These are phyloP conservation scores for Vachellia pachyceras DNA, from an alignment of 306 rosid genomes.

Conservation along the genomic window DNA sequence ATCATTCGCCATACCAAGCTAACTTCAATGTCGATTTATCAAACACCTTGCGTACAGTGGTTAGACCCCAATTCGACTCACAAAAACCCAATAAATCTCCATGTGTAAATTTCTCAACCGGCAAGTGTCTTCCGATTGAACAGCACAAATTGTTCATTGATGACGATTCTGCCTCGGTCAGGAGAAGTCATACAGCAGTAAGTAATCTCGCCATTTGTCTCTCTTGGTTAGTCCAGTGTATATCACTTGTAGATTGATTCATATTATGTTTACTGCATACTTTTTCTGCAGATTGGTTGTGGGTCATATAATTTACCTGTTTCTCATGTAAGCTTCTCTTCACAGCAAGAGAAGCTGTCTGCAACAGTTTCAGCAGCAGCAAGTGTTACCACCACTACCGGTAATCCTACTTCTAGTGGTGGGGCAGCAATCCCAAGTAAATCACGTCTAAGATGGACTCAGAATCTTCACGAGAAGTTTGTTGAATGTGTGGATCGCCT, in stretches of 20 bases:
- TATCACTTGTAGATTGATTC: neutral
- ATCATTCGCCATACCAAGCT: slow-evolving; percentile 46
- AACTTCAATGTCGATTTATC: slow-evolving; percentile 51
- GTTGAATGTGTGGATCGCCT: slow-evolving; percentile 81
- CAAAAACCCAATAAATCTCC: slow-evolving; percentile 42
- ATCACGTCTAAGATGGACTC: slow-evolving; percentile 87
- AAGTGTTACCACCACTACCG: slow-evolving; percentile 36
- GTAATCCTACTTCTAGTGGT: slow-evolving; percentile 43
- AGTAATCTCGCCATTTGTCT: slow-evolving; percentile 26
- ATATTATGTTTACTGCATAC: slow-evolving; percentile 3
- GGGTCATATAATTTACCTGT: slow-evolving; percentile 47
- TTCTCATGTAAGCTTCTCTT: slow-evolving; percentile 48
- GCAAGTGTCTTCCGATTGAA: slow-evolving; percentile 47
- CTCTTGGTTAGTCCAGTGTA: neutral
- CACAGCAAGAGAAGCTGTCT: slow-evolving; percentile 59
- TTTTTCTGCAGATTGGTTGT: slow-evolving; percentile 44
- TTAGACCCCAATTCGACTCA: slow-evolving; percentile 45
- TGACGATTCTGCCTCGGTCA: slow-evolving; percentile 30
- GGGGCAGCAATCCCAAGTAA: slow-evolving; percentile 55
- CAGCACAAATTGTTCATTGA: slow-evolving; percentile 50
- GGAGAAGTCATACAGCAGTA: slow-evolving; percentile 52
- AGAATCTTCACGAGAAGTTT: slow-evolving; percentile 91
- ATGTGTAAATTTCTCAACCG: slow-evolving; percentile 30
- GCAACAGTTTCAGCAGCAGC: slow-evolving; percentile 40
- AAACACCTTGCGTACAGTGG: slow-evolving; percentile 57